phyloP scores from a whole-genome alignment of 2,329 filamentous ascomycete genomes.

The Hypoxylon sp. region DNA sequence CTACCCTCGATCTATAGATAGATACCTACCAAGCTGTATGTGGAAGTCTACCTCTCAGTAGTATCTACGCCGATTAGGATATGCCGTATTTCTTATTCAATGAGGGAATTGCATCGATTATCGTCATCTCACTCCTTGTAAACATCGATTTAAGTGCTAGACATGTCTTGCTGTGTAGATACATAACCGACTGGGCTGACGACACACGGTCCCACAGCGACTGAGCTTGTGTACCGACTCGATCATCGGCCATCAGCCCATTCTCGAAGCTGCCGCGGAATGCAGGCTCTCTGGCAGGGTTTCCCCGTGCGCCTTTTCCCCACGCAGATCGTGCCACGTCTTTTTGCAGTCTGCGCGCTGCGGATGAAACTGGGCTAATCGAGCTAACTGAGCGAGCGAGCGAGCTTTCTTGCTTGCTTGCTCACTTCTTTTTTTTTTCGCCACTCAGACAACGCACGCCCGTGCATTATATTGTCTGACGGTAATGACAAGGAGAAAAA shows the following conservation, averaged over 20 bases:
- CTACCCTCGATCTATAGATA: constrained; percentile 38
- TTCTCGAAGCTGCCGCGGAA: constrained; percentile 26
- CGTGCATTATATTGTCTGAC: constrained; percentile 17
- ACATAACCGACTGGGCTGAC: constrained; percentile 17
- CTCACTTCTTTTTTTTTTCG: not conserved
- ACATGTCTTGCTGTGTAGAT: constrained; percentile 12
- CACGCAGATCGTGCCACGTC: constrained; percentile 46
- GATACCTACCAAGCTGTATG: constrained; percentile 23
- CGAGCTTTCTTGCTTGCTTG: too few relatives aligned
- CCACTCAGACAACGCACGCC: constrained; percentile 19
- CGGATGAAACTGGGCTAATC: constrained; percentile 25
- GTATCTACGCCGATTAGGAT: constrained; percentile 35
- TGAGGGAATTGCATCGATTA: constrained; percentile 23
- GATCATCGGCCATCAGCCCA: constrained; percentile 19
- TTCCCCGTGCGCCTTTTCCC: constrained; percentile 34
- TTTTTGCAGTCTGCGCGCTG: constrained; percentile 24
- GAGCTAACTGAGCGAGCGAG: constrained; percentile 4
- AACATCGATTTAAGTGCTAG: constrained; percentile 2
- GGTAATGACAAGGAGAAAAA: not conserved
- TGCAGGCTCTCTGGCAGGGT: constrained; percentile 31
- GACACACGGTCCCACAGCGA: constrained; percentile 14
- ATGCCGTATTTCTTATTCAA: constrained; percentile 28
- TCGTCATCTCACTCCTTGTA: constrained; percentile 10
- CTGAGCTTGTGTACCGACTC: constrained; percentile 2
- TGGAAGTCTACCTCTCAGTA: constrained; percentile 19